These are phyloP conservation scores for Linanthus parryae DNA, from an alignment of 148 eudicot genomes.

Conservation along the genomic window DNA sequence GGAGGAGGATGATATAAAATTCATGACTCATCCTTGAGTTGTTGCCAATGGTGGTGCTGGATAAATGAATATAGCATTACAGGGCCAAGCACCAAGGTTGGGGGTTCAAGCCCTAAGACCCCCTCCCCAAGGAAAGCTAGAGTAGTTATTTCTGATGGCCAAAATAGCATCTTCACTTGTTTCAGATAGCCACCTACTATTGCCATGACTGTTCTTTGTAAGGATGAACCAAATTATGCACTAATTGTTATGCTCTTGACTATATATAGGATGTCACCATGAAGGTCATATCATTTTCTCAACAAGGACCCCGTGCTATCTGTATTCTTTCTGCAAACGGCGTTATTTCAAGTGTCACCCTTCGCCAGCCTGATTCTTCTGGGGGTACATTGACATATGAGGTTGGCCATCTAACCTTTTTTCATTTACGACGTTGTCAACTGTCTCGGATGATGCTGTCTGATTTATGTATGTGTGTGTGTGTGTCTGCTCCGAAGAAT, in stretches of 20 bases:
- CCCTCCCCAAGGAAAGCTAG: no score
- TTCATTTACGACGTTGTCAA: neutral
- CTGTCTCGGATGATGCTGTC: slow-evolving; percentile 3
- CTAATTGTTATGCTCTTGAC: slow-evolving; percentile 15
- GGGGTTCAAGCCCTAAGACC: no score
- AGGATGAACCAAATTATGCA: neutral
- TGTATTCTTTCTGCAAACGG: slow-evolving; percentile 96
- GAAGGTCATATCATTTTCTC: slow-evolving; percentile 98
- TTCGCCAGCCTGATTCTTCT: slow-evolving; percentile 93
- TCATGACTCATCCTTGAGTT: no score
- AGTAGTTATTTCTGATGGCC: no score
- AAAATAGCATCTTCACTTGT: no score
- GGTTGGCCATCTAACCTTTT: slow-evolving; percentile 32
- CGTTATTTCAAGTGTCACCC: slow-evolving; percentile 87
- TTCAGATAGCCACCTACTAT: neutral
- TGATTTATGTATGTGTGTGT: slow-evolving; percentile 3
- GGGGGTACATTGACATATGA: slow-evolving; percentile 99
- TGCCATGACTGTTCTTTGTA: neutral
- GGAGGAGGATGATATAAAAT: no score
- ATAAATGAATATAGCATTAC: no score
- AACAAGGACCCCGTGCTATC: slow-evolving; percentile 95
- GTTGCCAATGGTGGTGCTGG: no score
- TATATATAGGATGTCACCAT: slow-evolving; percentile 73
- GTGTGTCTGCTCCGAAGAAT: no score
- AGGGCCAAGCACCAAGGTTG: no score